These are phyloP conservation scores for Skeletonema marinoi DNA, from an alignment of 108 stramenopile species.

Conservation along the genomic window DNA sequence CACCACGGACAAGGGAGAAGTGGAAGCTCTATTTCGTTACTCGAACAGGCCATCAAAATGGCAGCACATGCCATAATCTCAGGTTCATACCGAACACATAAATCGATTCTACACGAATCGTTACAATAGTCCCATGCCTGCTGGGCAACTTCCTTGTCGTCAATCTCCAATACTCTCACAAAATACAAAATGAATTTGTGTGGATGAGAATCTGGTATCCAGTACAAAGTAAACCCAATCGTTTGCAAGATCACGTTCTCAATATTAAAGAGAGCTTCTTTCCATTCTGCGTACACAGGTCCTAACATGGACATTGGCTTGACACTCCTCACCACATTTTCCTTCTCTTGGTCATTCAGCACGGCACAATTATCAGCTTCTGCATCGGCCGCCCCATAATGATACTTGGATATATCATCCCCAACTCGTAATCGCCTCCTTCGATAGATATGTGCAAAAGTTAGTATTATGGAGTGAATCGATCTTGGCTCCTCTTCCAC, in stretches of 20 bases:
- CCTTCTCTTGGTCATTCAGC: slow-evolving; percentile 44
- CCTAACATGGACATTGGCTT: slow-evolving; percentile 57
- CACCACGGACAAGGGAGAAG: slow-evolving; percentile 66
- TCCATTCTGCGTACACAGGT: slow-evolving; percentile 75
- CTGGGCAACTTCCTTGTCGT: slow-evolving; percentile 51
- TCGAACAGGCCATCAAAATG: slow-evolving; percentile 55
- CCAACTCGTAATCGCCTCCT: slow-evolving; percentile 50
- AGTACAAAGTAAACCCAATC: slow-evolving; percentile 82
- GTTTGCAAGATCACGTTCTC: slow-evolving; percentile 66
- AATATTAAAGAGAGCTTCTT: slow-evolving; percentile 37
- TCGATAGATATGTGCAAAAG: slow-evolving; percentile 68
- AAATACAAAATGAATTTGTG: slow-evolving; percentile 81
- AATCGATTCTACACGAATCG: slow-evolving; percentile 79
- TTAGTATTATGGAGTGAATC: slow-evolving; percentile 52
- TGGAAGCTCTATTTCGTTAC: slow-evolving; percentile 50
- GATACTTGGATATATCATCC: slow-evolving; percentile 16
- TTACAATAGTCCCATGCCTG: slow-evolving; percentile 89
- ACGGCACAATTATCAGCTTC: slow-evolving; percentile 15
- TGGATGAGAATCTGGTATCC: slow-evolving; percentile 83
- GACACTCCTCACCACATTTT: slow-evolving; percentile 37
- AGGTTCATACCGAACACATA: slow-evolving; percentile 74
- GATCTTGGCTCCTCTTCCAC: slow-evolving; percentile 68
- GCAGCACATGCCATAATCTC: slow-evolving; percentile 74
- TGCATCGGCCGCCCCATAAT: slow-evolving; percentile 18
- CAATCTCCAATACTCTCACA: slow-evolving; percentile 46